Conservation (phyloP, 495 filamentous ascomycete species). For the Xylaria venustula region DNA sequence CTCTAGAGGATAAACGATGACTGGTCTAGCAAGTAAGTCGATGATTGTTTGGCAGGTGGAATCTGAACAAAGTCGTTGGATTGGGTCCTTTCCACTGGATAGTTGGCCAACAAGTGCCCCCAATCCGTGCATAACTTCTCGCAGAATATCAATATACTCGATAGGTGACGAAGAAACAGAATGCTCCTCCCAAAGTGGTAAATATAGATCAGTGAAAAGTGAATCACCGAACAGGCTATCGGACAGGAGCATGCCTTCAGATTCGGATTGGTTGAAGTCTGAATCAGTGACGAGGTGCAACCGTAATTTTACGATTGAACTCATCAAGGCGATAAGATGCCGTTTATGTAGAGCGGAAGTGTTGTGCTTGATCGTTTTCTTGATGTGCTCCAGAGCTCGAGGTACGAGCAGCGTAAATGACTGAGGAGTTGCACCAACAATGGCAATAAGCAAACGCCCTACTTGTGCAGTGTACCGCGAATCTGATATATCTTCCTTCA, state of each 20-base stretch:
- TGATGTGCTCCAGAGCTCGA: slow-evolving; percentile 34
- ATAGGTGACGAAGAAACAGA: slow-evolving; percentile 18
- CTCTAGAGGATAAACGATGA: slow-evolving; percentile 21
- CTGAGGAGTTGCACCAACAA: slow-evolving; percentile 33
- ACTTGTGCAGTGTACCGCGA: slow-evolving; percentile 45
- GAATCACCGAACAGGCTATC: slow-evolving; percentile 26
- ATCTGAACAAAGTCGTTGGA: slow-evolving; percentile 29
- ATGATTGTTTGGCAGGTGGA: slow-evolving; percentile 36
- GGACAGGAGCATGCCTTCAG: slow-evolving; percentile 9
- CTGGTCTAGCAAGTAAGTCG: slow-evolving; percentile 20
- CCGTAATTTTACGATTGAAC: slow-evolving; percentile 38
- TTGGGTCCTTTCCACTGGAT: slow-evolving; percentile 8
- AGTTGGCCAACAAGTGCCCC: slow-evolving; percentile 37
- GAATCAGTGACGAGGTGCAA: slow-evolving; percentile 27
- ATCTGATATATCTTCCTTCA: slow-evolving; percentile 42
- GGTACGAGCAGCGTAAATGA: slow-evolving; percentile 35
- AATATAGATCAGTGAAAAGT: slow-evolving; percentile 40
- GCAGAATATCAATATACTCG: slow-evolving; percentile 32
- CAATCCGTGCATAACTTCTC: slow-evolving; percentile 40
- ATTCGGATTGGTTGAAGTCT: slow-evolving; percentile 13
- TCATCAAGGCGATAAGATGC: slow-evolving; percentile 42
- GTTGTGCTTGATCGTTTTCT: slow-evolving; percentile 38
- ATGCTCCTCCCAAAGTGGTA: slow-evolving; percentile 37
- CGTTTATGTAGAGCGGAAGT: slow-evolving; percentile 40
- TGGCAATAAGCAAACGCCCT: slow-evolving; percentile 44